Percentiles rank a stretch among this genome's conserved stretches.
These are phyloP conservation scores for Metahyphopichia silvanorum DNA, from an alignment of 805 yeast genomes.

Conservation along the genomic window DNA sequence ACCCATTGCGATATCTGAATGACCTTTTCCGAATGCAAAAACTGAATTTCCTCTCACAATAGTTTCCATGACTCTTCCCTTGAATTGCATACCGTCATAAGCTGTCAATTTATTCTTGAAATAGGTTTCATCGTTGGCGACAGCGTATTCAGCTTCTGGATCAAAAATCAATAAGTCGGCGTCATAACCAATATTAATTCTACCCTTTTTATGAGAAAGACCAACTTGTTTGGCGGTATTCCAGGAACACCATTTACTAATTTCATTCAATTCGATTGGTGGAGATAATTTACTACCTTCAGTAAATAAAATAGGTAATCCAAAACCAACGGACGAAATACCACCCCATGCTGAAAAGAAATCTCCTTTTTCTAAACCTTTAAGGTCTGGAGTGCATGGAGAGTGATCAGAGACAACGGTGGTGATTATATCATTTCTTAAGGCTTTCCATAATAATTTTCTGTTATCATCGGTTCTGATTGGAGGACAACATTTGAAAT, in stretches of 20 bases:
- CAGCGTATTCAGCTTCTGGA: conserved; percentile 46
- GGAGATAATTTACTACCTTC: conserved; percentile 57
- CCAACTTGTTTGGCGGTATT: conserved; percentile 90
- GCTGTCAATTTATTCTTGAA: conserved; percentile 91
- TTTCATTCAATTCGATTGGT: conserved; percentile 54
- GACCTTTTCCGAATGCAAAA: conserved; percentile 56
- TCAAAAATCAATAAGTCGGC: conserved; percentile 89
- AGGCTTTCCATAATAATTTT: conserved; percentile 72
- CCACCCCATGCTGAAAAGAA: conserved; percentile 97
- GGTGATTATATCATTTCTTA: conserved; percentile 60
- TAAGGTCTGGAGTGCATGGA: conserved; percentile 91
- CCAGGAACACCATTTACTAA: conserved; percentile 74
- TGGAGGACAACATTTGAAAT: conserved; percentile 94
- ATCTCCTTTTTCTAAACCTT: conserved; percentile 78
- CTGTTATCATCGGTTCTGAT: conserved; percentile 76
- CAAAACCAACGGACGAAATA: conserved; percentile 88
- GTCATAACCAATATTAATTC: conserved; percentile 69
- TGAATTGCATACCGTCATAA: conserved; percentile 65
- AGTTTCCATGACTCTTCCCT: conserved; percentile 78
- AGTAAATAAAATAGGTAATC: conserved; percentile 77
- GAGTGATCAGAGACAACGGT: conserved; percentile 95
- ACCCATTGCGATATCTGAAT: conserved; percentile 57
- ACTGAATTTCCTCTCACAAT: conserved; percentile 72
- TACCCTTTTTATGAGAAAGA: conserved; percentile 67
- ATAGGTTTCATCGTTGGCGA: conserved; percentile 53